These are phyloP conservation scores for Rusavskia elegans DNA, from an alignment of 495 filamentous ascomycete species.

Conservation along the genomic window DNA sequence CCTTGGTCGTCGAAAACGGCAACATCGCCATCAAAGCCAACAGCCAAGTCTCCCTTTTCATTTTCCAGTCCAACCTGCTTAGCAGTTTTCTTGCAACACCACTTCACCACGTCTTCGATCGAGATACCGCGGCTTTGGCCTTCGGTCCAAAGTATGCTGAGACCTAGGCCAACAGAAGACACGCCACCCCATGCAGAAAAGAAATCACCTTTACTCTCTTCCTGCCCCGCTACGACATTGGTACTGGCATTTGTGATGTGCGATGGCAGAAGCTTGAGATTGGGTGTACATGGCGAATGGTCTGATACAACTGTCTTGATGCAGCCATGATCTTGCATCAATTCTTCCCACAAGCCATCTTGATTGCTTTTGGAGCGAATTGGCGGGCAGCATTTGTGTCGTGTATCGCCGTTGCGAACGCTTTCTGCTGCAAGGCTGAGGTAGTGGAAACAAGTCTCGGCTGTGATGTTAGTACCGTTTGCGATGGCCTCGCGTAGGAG, in stretches of 20 bases:
- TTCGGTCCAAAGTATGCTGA: constrained; percentile 82
- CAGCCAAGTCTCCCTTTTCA: constrained; percentile 65
- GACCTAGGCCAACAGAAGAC: constrained; percentile 78
- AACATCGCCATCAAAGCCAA: constrained; percentile 83
- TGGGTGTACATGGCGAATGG: constrained; percentile 89
- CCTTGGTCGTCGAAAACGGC: constrained; percentile 80
- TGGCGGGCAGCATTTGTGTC: constrained; percentile 96
- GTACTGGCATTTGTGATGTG: constrained; percentile 27
- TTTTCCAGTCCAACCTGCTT: constrained; percentile 77
- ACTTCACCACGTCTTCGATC: constrained; percentile 56
- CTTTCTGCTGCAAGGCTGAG: constrained; percentile 78
- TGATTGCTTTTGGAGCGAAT: constrained; percentile 77
- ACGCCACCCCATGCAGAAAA: constrained; percentile 94
- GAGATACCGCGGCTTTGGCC: constrained; percentile 20
- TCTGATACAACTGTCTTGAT: constrained; percentile 94
- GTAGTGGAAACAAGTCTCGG: constrained; percentile 98
- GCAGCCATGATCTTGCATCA: constrained; percentile 53
- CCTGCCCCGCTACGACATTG: constrained; percentile 16
- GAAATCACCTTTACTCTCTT: constrained; percentile 56
- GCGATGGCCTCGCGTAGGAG: constrained; percentile 64
- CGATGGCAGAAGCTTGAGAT: constrained; percentile 73
- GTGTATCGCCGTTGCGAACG: constrained; percentile 75
- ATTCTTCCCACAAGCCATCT: constrained; percentile 74
- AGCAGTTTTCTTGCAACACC: constrained; percentile 79
- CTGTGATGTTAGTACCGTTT: constrained; percentile 77